Evolutionary conservation across 352 stramenopile genomes (phyloP), one percentile per base, ranked within the genome.

Genomic region (Peronospora belbahrii): DNA sequence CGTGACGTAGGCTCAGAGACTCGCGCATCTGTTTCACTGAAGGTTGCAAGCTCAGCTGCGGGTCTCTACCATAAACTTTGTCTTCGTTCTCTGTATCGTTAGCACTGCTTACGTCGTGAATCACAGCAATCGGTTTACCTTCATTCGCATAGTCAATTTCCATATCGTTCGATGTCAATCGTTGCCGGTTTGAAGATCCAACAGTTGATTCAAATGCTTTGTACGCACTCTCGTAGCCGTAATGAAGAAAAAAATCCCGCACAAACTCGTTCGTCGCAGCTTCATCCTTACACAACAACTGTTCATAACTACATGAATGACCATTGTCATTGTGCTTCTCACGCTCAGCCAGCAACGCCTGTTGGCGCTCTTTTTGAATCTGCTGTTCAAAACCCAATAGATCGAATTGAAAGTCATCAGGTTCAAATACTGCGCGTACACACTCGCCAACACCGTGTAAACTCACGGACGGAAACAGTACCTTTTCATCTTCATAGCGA

Each of bases 331-430:
- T 53, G 18, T 42, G 52, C 10, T 34, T 52, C 24, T 52, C 39
- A 15, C 45, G 36, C 7, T 68, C 54, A 20, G 27, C 31, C 10
- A 59, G n/a, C 17, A 84, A 45, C 2, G 59, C 56, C 19, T 56
- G 53, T n/a, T 82, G 74, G 0, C 65, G 65, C 2, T 77, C 57
- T 39, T 68, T 78, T 18, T 65, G 57, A 6, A 81, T 43, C 39
- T 82, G 56, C 24, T 62, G 52, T 41, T 70, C 58, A 37, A 85
- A 85, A 2, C 30, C 55, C 6, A 31, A 2, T 13, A 85, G 22
- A 48, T 83, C 64, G 24, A 85, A 85, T 25, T 57, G 49, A 34
- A 80, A 82, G 18, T 52, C 52, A 1, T 56, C 37, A 6, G 38
- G 3, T 4, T 52, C 42, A 47, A 52, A 59, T 8, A 52, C 31